Base-by-base conservation (phyloP, 305 asterid species). In the Euphrasia arctica region DNA sequence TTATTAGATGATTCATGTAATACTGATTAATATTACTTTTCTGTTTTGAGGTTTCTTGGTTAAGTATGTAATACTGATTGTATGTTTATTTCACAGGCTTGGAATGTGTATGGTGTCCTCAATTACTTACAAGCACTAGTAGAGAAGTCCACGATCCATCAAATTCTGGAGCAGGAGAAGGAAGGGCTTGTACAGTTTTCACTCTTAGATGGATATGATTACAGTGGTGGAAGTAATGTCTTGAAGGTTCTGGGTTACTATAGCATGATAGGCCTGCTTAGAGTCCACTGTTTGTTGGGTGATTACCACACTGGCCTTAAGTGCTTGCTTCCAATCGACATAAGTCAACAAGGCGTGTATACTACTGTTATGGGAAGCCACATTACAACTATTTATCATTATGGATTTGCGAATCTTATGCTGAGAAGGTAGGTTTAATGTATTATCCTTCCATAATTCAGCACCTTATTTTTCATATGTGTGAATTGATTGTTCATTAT, bases 211-310 rank as follows among this genome's bases (percentile, higher is more conserved):
- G 99, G 99, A 65, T 93, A 90, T 76, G 96, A 88, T 72, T 90
- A 93, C 75, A 78, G 62, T 66, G 99, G 99, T 56, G 99, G 99
- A 72, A 93, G 97, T 75, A 93, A 90, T 73, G 97, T 93, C 69
- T 80, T 88, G 87, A 93, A 90, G 87, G 90, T 90, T 62, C 79
- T 93, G 73, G 98, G 99, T 13, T 93, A 90, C 66, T 93, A 84
- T 68, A 86, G 97, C 83, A 90, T 90, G 99, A 85, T 93, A 39
- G 99, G 99, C 71, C 81, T 90, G 74, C 94, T 90, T 34, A 82
- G 99, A 74, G 99, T 90, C 63, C 99, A 93, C 73, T 93, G 99
- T 78, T 75, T 88, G 83, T 75, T 88, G 86, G 98, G 98, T 71
- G 97, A 93, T 83, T 93, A 90, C 76, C 95, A 83, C 72, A 90